Base-by-base conservation (phyloP, 495 filamentous ascomycete genomes). In the Penicillium macrosclerotiorum region DNA sequence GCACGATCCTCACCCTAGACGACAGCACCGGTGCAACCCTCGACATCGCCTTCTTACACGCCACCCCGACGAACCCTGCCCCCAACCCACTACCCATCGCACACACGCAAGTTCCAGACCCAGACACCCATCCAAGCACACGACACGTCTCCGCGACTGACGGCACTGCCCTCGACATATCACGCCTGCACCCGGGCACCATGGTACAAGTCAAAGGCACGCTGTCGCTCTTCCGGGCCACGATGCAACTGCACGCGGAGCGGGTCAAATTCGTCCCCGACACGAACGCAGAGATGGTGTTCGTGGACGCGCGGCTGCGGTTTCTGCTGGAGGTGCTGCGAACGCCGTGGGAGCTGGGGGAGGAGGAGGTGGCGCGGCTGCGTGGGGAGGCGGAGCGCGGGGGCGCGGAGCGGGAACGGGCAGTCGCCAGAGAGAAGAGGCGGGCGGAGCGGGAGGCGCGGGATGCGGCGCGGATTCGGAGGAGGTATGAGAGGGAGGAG, bases 11-110 rank as follows among this genome's bases (percentile, higher is more conserved):
- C 32, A 87, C 79, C 0, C 55, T 97, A 19, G 93, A 97, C 51
- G 93, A 98, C 65, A 85, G 88, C 62, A 92, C 85, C 57, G 94
- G 92, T 8, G 67, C 74, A 4, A 86, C 77, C 2, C 77, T 96
- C 24, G 86, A 95, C 36, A 59, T 83, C 9, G 57, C 62, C 6
- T 65, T 73, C 24, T 37, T 62, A 17, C 66, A 62, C 8, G 47
- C 27, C 1, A 39, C 48, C 17, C 40, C 43, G 38, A 24, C n/a
- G n/a, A n/a, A n/a, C n/a, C n/a, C n/a, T n/a, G n/a, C n/a, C n/a
- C n/a, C n/a, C n/a, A n/a, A n/a, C n/a, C n/a, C n/a, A n/a, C n/a
- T n/a, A n/a, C n/a, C n/a, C n/a, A n/a, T n/a, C n/a, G n/a, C n/a
- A n/a, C n/a, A n/a, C n/a, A n/a, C n/a, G n/a, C n/a, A n/a, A n/a